Evolutionary conservation across 257 asterid species (phyloP).

Genomic region (Eustoma russellianum): DNA sequence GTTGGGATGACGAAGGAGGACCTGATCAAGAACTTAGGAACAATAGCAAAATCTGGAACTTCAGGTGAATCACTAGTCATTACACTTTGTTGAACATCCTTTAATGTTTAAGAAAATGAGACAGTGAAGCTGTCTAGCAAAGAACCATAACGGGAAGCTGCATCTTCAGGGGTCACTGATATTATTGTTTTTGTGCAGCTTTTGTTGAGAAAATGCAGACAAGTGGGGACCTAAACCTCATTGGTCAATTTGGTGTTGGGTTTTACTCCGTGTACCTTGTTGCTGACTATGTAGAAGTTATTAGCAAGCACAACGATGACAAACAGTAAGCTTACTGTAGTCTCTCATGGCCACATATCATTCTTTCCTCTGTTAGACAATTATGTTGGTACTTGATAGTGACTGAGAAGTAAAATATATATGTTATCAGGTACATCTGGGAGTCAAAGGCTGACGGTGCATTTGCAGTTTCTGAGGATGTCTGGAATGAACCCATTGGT

Average conservation of each 20-base stretch:
- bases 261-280: constrained; percentile 93
- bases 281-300: constrained; percentile 89
- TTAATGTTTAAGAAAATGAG: too few species aligned
- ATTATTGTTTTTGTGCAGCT: constrained; percentile 36
- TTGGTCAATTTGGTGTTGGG: constrained; percentile 98
- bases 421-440: constrained; percentile 64
- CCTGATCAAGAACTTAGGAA: constrained; percentile 88
- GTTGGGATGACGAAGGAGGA: constrained; percentile 98
- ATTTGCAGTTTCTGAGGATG: constrained; percentile 82
- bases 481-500: constrained; percentile 87
- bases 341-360: background rate
- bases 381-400: background rate
- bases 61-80: constrained; percentile 45
- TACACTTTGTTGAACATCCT: background rate
- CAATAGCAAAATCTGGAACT: constrained; percentile 97
- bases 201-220: constrained; percentile 97
- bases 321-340: constrained; percentile 52
- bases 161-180: background rate
- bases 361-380: background rate
- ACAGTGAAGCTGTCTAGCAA: too few species aligned
- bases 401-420: constrained; percentile 3
- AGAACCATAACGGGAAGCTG: too few species aligned
- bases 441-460: constrained; percentile 97
- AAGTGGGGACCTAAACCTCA: constrained; percentile 85
- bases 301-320: constrained; percentile 88